These are phyloP conservation scores for Colletotrichum filicis DNA, from an alignment of 2,329 filamentous ascomycete species.

Conservation along the genomic window DNA sequence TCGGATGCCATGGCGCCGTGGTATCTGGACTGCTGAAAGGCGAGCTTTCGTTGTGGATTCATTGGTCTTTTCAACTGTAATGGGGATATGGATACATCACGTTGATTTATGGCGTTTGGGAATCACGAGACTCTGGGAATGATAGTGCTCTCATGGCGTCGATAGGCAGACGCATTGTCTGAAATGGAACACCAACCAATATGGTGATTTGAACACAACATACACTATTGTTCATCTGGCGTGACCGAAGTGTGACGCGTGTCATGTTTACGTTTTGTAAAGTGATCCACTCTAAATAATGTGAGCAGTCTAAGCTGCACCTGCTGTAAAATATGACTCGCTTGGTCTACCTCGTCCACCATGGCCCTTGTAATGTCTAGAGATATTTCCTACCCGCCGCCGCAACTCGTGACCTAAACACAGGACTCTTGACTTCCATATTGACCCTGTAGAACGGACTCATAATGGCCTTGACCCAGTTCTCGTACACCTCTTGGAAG, in stretches of 20 bases:
- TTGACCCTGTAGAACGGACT: constrained; percentile 93
- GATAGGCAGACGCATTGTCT: constrained; percentile 37
- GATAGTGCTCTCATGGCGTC: constrained; percentile 37
- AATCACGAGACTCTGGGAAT: constrained; percentile 37
- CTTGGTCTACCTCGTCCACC: constrained; percentile 35
- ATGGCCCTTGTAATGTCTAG: constrained; percentile 48
- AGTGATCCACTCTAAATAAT: neutral
- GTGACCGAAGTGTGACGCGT: constrained; percentile 5
- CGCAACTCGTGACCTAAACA: constrained; percentile 84
- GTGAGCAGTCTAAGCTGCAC: neutral
- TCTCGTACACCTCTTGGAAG: constrained; percentile 95
- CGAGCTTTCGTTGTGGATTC: neutral
- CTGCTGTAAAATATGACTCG: neutral
- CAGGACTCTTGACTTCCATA: constrained; percentile 84
- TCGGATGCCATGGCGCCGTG: constrained; percentile 17
- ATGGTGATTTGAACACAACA: constrained; percentile 36
- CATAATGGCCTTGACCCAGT: constrained; percentile 97
- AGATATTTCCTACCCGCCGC: constrained; percentile 94
- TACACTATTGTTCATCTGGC: neutral
- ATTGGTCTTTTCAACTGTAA: constrained; percentile 35
- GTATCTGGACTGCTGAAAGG: neutral
- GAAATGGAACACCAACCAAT: constrained; percentile 35
- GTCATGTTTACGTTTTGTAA: neutral
- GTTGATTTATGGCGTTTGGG: constrained; percentile 41
- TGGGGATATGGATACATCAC: constrained; percentile 35